A percentile compares a stretch with the other conserved stretches of the same genome.
Conservation (phyloP, 1,284 basidiomycete species). For the Apiotrichum brassicae region DNA sequence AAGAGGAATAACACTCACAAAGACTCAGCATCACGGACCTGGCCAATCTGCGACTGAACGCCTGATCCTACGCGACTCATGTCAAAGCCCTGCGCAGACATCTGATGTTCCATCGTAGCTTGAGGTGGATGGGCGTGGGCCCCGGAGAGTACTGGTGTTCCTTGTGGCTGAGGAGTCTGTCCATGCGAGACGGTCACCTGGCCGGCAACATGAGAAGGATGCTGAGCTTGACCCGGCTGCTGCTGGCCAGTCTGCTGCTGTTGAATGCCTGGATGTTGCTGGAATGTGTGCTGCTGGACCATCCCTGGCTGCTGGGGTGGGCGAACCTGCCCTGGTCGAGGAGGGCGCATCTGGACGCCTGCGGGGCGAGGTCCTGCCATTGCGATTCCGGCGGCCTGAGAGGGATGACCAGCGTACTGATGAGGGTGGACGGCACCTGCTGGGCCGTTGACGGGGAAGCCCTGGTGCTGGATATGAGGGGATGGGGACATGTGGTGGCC, state of each 20-base stretch:
- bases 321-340: constrained; percentile 8
- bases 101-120: constrained; percentile 16
- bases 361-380: constrained; percentile 6
- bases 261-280: constrained; percentile 16
- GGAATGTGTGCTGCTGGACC: constrained; percentile 13
- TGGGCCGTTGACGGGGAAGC: constrained; percentile 26
- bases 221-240: constrained; percentile 19
- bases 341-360: constrained; percentile 16
- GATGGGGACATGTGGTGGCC: constrained; percentile 26
- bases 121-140: constrained; percentile 16
- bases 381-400: constrained; percentile 15
- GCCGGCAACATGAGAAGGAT: constrained; percentile 14
- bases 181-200: constrained; percentile 12
- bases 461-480: constrained; percentile 39
- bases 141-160: constrained; percentile 14
- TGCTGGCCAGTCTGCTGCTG: constrained; percentile 10
- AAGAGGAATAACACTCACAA: constrained; percentile 27
- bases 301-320: constrained; percentile 11
- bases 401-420: constrained; percentile 16
- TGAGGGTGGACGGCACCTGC: constrained; percentile 15
- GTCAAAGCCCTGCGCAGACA: constrained; percentile 22
- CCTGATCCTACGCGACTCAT: constrained; percentile 33
- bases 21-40: constrained; percentile 25
- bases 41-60: constrained; percentile 20
- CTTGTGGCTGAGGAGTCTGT: constrained; percentile 15